Conservation (phyloP, 106 monocot genomes). For the Platanthera guangdongensis region DNA sequence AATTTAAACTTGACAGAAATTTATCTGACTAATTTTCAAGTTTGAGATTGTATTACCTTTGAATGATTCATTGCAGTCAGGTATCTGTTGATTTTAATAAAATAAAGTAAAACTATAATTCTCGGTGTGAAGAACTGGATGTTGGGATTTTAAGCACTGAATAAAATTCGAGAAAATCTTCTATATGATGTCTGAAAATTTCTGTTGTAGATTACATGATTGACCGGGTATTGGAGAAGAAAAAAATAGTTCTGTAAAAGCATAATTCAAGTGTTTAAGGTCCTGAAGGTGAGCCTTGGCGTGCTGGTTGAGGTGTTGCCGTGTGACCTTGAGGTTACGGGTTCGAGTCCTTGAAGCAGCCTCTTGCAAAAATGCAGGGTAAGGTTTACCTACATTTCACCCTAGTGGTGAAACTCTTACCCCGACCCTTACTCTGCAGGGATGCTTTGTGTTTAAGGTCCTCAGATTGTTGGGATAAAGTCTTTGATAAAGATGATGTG, state of each 20-base stretch:
- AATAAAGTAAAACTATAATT: background rate
- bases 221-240: no score
- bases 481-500: background rate
- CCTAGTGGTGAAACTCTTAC: no score
- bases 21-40: background rate
- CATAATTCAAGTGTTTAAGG: background rate
- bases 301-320: no score
- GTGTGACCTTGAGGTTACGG: no score
- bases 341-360: no score
- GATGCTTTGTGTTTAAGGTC: no score
- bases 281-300: no score
- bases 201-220: no score
- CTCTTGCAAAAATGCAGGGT: no score
- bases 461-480: no score
- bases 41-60: background rate
- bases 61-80: background rate
- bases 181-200: background rate
- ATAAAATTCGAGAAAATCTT: background rate
- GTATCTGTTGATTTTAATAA: background rate
- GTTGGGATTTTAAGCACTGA: background rate
- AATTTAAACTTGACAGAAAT: background rate
- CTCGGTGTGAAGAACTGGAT: background rate
- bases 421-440: no score
- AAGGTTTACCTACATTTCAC: no score
- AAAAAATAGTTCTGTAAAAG: background rate